Evolutionary conservation across 2,329 filamentous ascomycete species (phyloP).

Genomic region (Xylariaceae sp.): DNA sequence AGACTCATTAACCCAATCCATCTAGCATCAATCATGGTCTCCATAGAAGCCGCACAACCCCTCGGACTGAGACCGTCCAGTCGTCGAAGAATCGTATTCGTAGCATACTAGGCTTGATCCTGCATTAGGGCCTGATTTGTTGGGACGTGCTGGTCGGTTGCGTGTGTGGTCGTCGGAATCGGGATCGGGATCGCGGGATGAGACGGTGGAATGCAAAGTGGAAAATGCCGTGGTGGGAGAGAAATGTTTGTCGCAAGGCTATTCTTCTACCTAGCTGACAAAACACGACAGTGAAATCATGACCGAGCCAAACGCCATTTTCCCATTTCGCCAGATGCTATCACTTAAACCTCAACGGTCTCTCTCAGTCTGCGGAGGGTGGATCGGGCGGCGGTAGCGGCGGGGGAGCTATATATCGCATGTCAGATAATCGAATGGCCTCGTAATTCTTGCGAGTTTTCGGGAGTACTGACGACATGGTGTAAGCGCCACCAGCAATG

Average conservation of each 20-base stretch:
- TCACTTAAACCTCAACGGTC: constrained; percentile 20
- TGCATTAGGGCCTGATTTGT: too few species aligned
- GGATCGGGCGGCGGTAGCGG: constrained; percentile 18
- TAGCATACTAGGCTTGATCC: too few species aligned
- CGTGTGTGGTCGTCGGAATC: too few species aligned
- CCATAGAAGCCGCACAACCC: too few species aligned
- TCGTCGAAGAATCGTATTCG: too few species aligned
- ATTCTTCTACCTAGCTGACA: constrained; percentile 20
- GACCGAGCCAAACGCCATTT: constrained; percentile 18
- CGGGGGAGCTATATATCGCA: constrained; percentile 11
- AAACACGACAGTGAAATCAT: constrained; percentile 18
- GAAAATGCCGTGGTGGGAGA: not conserved
- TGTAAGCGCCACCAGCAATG: constrained; percentile 89
- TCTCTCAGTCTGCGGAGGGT: constrained; percentile 20
- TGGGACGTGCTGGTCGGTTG: too few species aligned
- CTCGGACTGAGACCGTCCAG: too few species aligned
- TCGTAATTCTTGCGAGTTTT: not conserved
- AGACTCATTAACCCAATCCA: too few species aligned
- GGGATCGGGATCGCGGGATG: too few species aligned
- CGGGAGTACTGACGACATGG: constrained; percentile 78
- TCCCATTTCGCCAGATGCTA: constrained; percentile 14
- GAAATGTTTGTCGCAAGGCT: constrained; percentile 17
- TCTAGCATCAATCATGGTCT: too few species aligned
- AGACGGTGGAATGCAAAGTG: too few species aligned
- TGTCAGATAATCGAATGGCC: constrained; percentile 3